These are phyloP conservation scores for Coemansia sp. DNA, from an alignment of 192 early-diverging fungal genomes.

Conservation along the genomic window DNA sequence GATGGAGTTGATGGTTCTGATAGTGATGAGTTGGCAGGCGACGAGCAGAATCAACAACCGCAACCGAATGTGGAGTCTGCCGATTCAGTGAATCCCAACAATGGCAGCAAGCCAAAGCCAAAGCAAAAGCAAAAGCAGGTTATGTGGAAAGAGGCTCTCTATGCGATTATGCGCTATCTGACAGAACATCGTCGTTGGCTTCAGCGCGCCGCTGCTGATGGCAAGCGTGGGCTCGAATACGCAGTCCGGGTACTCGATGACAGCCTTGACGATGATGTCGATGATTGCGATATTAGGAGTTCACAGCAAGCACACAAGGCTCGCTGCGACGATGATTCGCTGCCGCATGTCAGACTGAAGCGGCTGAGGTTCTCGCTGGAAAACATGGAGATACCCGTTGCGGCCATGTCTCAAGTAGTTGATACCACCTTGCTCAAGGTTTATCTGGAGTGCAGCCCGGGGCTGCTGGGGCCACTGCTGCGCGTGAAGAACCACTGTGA, in stretches of 20 bases:
- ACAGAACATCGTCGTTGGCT: constrained; percentile 82
- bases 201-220: constrained; percentile 53
- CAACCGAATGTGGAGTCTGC: constrained; percentile 1
- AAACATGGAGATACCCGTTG: constrained; percentile 43
- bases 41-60: constrained; percentile 6
- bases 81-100: not conserved
- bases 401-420: constrained; percentile 65
- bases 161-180: constrained; percentile 80
- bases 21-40: constrained; percentile 1
- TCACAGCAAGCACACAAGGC: constrained; percentile 16
- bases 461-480: constrained; percentile 87
- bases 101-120: not conserved
- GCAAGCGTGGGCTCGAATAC: constrained; percentile 39
- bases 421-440: constrained; percentile 91
- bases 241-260: constrained; percentile 38
- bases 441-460: constrained; percentile 83
- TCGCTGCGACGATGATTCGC: constrained; percentile 30
- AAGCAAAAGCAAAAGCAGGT: constrained; percentile 20
- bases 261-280: constrained; percentile 31
- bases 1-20: constrained; percentile 12
- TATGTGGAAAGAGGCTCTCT: constrained; percentile 46
- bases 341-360: constrained; percentile 44
- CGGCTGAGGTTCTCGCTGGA: constrained; percentile 46
- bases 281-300: constrained; percentile 33
- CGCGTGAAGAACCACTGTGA: constrained; percentile 87